Percentiles rank a stretch among this genome's conserved stretches.
These are phyloP conservation scores for Plasmodium fragile DNA, from an alignment of 169 alveolate genomes.

Conservation along the genomic window DNA sequence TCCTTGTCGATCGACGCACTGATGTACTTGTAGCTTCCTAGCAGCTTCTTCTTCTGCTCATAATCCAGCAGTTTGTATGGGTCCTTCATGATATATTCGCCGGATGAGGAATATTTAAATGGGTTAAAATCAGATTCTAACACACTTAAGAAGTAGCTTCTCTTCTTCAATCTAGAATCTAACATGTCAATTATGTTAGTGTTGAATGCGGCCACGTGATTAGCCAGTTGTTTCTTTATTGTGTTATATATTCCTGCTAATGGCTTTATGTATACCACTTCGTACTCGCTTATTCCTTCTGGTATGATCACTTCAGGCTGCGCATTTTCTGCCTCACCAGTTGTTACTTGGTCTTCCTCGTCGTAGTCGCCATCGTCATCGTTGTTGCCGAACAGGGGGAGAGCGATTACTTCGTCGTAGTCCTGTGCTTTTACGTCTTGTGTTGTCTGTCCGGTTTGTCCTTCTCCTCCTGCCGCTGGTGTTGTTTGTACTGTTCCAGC, in stretches of 20 bases:
- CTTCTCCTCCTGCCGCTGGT: not conserved
- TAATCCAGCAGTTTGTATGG: slow-evolving; percentile 29
- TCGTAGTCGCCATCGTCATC: not conserved
- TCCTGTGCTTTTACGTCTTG: not conserved
- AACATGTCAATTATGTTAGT: not conserved
- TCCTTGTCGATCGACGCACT: not conserved
- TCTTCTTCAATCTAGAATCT: slow-evolving; percentile 18
- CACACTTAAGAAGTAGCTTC: slow-evolving; percentile 13
- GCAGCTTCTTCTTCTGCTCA: slow-evolving; percentile 25
- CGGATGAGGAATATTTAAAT: slow-evolving; percentile 17
- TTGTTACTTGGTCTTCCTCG: not conserved
- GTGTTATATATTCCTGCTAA: slow-evolving; percentile 24
- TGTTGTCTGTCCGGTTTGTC: not conserved
- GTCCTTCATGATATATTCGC: slow-evolving; percentile 23
- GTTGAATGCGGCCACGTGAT: not conserved
- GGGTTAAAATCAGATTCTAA: slow-evolving; percentile 12
- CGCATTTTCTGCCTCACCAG: slow-evolving; percentile 7
- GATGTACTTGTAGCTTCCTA: slow-evolving; percentile 17
- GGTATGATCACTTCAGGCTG: not conserved
- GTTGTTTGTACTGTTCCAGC: not conserved
- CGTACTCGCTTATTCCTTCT: not conserved
- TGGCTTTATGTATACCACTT: slow-evolving; percentile 8
- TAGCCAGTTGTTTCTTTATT: slow-evolving; percentile 23
- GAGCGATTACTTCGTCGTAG: not conserved
- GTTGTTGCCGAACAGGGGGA: not conserved